Base-by-base conservation (phyloP, 2,329 filamentous ascomycete genomes). In the Alternaria triticimaculans region DNA sequence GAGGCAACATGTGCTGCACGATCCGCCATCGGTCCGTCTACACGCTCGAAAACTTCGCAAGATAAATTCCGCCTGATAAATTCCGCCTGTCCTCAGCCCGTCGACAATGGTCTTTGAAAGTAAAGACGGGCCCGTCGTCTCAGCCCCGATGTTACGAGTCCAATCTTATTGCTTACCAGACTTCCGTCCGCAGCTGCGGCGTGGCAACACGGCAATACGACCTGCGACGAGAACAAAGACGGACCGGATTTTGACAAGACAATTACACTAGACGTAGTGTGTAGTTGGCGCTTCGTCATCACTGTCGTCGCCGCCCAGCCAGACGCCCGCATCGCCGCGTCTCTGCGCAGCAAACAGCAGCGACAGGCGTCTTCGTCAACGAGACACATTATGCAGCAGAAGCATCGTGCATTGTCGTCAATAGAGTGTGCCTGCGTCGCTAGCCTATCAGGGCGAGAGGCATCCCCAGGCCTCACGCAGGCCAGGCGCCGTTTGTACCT, bases 121-220 rank as follows among this genome's bases (percentile, higher is more conserved):
- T 23, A 30, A 25, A 37, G 23, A 43, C 14, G 14, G 30, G 44
- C 8, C 23, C 21, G 25, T 30, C 33, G 46, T 25, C 46, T 53
- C 26, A 51, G 60, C 67, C 63, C 56, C 51, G 28, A 23, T 21
- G 56, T 65, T 67, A 66, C 67, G 63, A 68, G 20, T n/a, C 25
- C 51, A 25, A 37, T 33, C 26, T 56, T 46, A 28, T 15, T 11
- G 41, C 18, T 41, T 43, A 20, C 45, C 37, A 54, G 41, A 18
- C 18, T 30, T 59, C 25, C 28, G 59, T 55, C 25, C 28, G 59
- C 61, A 37, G 62, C 60, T 69, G 37, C 37, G 63, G 63, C 58
- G 62, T 69, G 70, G 68, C 70, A 67, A 71, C 65, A 65, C 60
- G 60, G 41, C 45, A 56, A 55, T 53, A 55, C 51, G 63, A 30